Conservation (phyloP, 768 basidiomycete species). For the Suillus alpinus region DNA sequence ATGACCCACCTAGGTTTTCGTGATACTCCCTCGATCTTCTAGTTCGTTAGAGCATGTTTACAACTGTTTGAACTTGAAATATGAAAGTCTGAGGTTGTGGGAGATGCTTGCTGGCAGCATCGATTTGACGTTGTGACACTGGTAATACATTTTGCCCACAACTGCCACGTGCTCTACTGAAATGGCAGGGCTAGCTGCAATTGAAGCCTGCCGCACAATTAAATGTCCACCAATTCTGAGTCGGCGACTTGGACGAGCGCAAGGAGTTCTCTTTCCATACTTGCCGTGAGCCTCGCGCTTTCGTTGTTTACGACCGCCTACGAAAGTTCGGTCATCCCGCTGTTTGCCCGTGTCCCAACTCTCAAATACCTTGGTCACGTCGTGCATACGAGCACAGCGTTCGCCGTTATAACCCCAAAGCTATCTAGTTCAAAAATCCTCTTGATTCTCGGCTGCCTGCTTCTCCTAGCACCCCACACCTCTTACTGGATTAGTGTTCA, state of each 20-base stretch:
- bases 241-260: constrained; percentile 12
- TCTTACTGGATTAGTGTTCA: constrained; percentile 64
- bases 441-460: constrained; percentile 35
- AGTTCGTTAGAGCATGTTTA: background rate
- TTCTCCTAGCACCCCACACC: constrained; percentile 54
- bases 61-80: background rate
- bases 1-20: background rate
- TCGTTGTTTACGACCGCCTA: constrained; percentile 64
- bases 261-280: constrained; percentile 22
- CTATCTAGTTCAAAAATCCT: constrained; percentile 24
- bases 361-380: constrained; percentile 44
- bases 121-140: background rate
- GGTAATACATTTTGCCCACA: background rate
- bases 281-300: constrained; percentile 31
- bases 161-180: background rate
- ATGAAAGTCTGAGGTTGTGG: background rate
- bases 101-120: background rate
- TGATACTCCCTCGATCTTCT: background rate
- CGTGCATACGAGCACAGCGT: constrained; percentile 34
- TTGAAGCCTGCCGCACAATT: constrained; percentile 1
- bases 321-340: constrained; percentile 59
- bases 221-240: constrained; percentile 4
- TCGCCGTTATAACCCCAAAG: constrained; percentile 31
- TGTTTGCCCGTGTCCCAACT: constrained; percentile 64
- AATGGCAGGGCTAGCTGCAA: too few species aligned